These are phyloP conservation scores for Handroanthus guayacan DNA, from an alignment of 257 asterid species.

Conservation along the genomic window DNA sequence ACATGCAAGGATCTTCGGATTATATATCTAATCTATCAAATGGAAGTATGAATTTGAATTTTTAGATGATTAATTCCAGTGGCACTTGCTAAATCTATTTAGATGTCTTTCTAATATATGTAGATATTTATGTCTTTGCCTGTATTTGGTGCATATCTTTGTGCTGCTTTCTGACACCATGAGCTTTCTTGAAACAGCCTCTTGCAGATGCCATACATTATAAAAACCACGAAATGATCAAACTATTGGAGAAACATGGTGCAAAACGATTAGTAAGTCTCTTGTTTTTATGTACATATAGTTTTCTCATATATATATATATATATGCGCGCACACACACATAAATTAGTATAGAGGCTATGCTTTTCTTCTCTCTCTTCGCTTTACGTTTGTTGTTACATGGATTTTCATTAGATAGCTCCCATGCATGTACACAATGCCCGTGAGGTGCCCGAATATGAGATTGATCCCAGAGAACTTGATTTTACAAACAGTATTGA, in stretches of 20 bases:
- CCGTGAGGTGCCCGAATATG: slow-evolving; percentile 71
- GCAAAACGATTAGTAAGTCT: slow-evolving; percentile 58
- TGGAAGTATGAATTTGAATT: neutral
- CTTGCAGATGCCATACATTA: slow-evolving; percentile 73
- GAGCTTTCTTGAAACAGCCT: slow-evolving; percentile 50
- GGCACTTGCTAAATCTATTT: slow-evolving; percentile 1
- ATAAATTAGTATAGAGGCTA: too few species aligned
- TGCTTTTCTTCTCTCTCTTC: neutral
- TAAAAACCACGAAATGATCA: slow-evolving; percentile 63
- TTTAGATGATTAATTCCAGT: neutral
- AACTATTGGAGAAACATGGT: slow-evolving; percentile 65
- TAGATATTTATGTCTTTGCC: slow-evolving; percentile 14
- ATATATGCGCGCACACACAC: too few species aligned
- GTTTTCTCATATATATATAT: neutral
- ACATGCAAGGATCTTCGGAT: slow-evolving; percentile 5
- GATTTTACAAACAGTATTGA: slow-evolving; percentile 62
- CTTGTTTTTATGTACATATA: neutral
- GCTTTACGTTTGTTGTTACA: neutral
- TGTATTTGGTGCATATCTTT: neutral
- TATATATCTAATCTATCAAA: neutral
- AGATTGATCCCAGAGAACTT: slow-evolving; percentile 65
- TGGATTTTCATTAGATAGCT: slow-evolving; percentile 50
- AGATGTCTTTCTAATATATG: slow-evolving; percentile 5
- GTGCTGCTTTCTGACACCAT: slow-evolving; percentile 15
- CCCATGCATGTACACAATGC: slow-evolving; percentile 66